Conservation (phyloP, 331 rosid species). For the Cydonia oblonga region DNA sequence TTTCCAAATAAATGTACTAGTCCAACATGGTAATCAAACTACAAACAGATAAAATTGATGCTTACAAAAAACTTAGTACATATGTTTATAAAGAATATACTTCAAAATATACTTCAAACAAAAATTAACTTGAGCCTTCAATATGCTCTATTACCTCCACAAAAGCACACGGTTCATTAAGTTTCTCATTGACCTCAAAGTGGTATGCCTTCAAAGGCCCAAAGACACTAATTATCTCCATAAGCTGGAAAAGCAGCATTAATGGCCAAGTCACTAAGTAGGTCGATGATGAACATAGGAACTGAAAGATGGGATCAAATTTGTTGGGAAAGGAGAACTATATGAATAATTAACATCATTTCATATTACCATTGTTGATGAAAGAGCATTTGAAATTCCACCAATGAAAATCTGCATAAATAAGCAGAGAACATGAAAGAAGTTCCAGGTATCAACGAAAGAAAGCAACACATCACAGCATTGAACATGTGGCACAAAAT, state of each 20-base stretch:
- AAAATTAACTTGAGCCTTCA: background rate
- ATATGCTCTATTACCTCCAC: conserved; percentile 55
- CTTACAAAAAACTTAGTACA: background rate
- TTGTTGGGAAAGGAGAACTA: conserved; percentile 3
- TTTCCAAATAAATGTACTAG: background rate
- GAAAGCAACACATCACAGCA: background rate
- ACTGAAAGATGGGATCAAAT: background rate
- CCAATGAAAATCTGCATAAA: conserved; percentile 74
- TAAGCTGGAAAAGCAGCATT: conserved; percentile 39
- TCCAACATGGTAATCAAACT: background rate
- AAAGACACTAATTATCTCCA: conserved; percentile 73
- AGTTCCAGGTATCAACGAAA: background rate
- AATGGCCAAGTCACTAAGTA: conserved; percentile 1
- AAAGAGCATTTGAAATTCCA: conserved; percentile 68
- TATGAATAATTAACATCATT: background rate
- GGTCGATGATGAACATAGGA: background rate
- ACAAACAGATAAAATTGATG: background rate
- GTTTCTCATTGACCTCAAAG: conserved; percentile 39
- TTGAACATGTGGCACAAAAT: background rate
- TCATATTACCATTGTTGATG: conserved; percentile 65
- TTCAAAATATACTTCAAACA: background rate
- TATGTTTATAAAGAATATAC: background rate
- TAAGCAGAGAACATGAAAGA: background rate
- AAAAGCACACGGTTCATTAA: conserved; percentile 53
- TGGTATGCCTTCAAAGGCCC: conserved; percentile 83